Evolutionary conservation across 1,284 basidiomycete genomes (phyloP).

Genomic region (Rhodotorula sp.): DNA sequence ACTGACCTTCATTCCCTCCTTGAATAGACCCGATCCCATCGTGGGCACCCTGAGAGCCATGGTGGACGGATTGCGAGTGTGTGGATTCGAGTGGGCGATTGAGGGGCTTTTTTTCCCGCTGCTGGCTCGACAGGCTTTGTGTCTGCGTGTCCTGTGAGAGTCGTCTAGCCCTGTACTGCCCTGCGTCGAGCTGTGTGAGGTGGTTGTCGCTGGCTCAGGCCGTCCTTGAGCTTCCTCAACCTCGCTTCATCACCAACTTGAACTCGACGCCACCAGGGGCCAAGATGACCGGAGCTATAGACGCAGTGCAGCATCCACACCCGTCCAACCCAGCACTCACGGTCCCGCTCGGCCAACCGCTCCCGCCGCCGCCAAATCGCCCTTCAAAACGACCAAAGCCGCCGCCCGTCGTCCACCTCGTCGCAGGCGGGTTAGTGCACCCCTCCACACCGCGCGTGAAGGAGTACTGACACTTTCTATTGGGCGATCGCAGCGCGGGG

Average conservation of each 20-base stretch:
- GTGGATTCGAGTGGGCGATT: not conserved
- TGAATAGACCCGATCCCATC: constrained; percentile 41
- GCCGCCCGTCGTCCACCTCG: constrained; percentile 49
- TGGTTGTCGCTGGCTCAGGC: too few species aligned
- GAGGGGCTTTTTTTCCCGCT: too few species aligned
- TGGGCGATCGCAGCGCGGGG: constrained; percentile 64
- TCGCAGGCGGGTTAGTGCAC: constrained; percentile 46
- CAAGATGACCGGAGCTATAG: too few species aligned
- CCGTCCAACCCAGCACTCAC: constrained; percentile 18
- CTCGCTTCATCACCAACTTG: too few species aligned
- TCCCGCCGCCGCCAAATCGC: constrained; percentile 2
- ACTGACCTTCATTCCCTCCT: constrained; percentile 43
- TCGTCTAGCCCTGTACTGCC: too few species aligned
- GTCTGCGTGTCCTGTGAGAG: not conserved
- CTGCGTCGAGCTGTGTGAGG: too few species aligned
- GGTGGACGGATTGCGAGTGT: not conserved
- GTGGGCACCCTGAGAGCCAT: constrained; percentile 36
- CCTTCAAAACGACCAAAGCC: constrained; percentile 14
- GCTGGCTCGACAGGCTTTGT: not conserved
- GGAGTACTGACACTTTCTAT: not conserved
- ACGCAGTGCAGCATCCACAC: not conserved
- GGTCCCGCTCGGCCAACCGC: constrained; percentile 14
- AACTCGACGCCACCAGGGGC: too few species aligned
- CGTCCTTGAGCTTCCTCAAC: too few species aligned
- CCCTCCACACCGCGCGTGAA: too few species aligned